Base-by-base conservation (phyloP, 164 flowering plant species). In the Litsea cubeba region DNA sequence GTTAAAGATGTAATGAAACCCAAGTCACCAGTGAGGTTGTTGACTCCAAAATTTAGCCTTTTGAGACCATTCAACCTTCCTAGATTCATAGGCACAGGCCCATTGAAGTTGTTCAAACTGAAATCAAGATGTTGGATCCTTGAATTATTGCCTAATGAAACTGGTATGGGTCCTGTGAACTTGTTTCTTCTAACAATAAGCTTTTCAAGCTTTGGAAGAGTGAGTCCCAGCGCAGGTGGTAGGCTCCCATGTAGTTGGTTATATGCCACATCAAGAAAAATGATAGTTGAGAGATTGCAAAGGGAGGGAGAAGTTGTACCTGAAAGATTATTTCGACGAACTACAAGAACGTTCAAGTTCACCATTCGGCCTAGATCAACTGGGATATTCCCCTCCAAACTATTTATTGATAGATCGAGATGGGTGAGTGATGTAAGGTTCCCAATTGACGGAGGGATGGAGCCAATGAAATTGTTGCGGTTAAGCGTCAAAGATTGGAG, bases 91-190 rank as follows among this genome's bases (percentile, higher is more conserved):
- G 81, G 81, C 6, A 83, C 69, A 1, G 69, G 5, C 7, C 81
- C 85, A 1, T 26, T 62, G 67, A 83, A 72, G 24, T 63, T 32
- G 49, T 78, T 83, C 8, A 2, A 3, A 10, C 11, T 11, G 15
- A 76, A 17, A 28, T 77, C 82, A 18, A 81, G 62, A 3, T 11
- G 12, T 26, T 14, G 28, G n/a, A 83, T 70, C 2, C 54, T 32
- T 32, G 84, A 74, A 63, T 72, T 68, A 76, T 81, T 79, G 23
- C 79, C 25, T 2, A 81, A 30, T n/a, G 83, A 76, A 3, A n/a
- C 11, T 3, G 83, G 83, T 67, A 83, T 71, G 5, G 62, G 46
- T 10, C 85, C 83, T 7, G 72, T 54, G 20, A 83, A 75, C 14
- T 40, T 46, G 46, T 77, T 79, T 3, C 10, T 5, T 23, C 75